Conservation (phyloP, 2,329 filamentous ascomycete genomes). For the Aspergillus terreus region DNA sequence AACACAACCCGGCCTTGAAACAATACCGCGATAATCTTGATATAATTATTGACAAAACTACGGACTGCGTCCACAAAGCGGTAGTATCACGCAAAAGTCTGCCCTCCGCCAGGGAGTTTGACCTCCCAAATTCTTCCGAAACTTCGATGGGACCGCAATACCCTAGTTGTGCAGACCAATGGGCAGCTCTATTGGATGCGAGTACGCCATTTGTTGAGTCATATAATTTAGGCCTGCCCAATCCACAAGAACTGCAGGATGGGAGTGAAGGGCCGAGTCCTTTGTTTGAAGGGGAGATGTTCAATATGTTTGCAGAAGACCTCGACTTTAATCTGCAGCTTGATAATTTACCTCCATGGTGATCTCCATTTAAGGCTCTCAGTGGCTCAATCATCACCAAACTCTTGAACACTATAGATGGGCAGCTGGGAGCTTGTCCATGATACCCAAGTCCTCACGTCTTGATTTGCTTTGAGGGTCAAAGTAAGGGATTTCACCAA, state of each 20-base stretch:
- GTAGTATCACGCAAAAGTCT: background rate
- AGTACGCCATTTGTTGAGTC: too few species aligned
- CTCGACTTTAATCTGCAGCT: background rate
- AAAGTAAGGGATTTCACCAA: conserved; percentile 69
- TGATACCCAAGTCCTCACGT: conserved; percentile 18
- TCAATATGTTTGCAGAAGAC: background rate
- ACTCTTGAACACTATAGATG: conserved; percentile 6
- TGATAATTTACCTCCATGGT: too few species aligned
- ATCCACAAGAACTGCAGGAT: background rate
- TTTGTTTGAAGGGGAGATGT: background rate
- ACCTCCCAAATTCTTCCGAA: background rate
- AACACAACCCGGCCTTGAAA: conserved; percentile 15
- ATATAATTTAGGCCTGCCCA: background rate
- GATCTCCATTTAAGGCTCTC: too few species aligned
- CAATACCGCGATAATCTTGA: conserved; percentile 19
- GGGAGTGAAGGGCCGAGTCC: background rate
- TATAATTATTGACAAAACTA: conserved; percentile 15
- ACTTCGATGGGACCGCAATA: too few species aligned
- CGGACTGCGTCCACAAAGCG: conserved; percentile 12
- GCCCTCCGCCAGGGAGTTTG: background rate
- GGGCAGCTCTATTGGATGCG: too few species aligned
- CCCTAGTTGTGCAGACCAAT: too few species aligned
- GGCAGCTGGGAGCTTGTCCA: conserved; percentile 14
- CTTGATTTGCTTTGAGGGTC: conserved; percentile 12
- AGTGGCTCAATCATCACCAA: background rate